phyloP scores from a whole-genome alignment of 73 alveolate species.

The Paramecium sexaurelia region DNA sequence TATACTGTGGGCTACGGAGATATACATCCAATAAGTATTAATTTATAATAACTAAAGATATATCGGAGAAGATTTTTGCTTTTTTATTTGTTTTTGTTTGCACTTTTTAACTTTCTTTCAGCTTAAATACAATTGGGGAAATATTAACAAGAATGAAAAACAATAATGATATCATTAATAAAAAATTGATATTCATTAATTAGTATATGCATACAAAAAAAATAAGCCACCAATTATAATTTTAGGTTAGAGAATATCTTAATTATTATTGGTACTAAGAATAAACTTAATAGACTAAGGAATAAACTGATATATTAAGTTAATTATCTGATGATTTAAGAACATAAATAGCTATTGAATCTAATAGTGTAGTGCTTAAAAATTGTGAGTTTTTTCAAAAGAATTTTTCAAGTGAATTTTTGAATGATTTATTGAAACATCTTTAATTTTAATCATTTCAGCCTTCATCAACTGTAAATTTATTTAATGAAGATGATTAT shows the following conservation, averaged over 20 bases:
- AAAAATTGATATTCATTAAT: neutral
- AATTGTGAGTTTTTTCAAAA: neutral
- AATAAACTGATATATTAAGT: neutral
- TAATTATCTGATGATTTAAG: neutral
- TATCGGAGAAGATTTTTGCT: neutral
- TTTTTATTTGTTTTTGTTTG: neutral
- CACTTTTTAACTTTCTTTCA: neutral
- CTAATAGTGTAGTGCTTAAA: neutral
- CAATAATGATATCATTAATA: neutral
- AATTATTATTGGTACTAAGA: neutral
- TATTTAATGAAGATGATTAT: neutral
- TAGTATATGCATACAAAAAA: neutral
- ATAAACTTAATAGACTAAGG: neutral
- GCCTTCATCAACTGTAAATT: neutral
- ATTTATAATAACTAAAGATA: neutral
- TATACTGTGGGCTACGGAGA: conserved; percentile 64
- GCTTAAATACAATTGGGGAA: conserved; percentile 22
- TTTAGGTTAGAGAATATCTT: conserved; percentile 1
- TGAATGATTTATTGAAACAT: neutral
- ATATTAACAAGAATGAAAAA: neutral
- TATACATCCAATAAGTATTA: neutral
- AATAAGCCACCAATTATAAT: neutral
- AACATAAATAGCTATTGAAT: neutral
- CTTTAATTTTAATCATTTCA: neutral
- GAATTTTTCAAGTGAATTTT: neutral